Evolutionary conservation across 495 filamentous ascomycete species (phyloP), one percentile per base, ranked within the genome.

Genomic region (Schizothecium vesticola): DNA sequence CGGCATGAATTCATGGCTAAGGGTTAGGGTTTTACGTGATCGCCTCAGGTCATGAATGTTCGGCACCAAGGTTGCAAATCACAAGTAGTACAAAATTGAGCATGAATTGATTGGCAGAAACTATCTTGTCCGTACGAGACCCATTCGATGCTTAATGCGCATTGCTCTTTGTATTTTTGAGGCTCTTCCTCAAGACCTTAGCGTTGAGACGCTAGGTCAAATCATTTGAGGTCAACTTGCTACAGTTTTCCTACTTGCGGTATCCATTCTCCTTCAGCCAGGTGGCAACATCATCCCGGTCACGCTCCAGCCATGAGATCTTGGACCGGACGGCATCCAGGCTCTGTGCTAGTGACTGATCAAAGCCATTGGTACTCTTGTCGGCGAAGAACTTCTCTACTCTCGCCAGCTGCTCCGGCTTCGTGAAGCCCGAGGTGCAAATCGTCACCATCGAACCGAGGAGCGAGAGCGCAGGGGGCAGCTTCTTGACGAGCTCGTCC

Each of bases 391-490:
- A 99, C 25, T 79, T 82, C 78, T 92, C 81, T 31, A 97, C 89
- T 65, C 88, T 86, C 72, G 87, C 85, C 67, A 91, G 79, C 79
- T 96, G 92, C 72, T 89, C 88, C 72, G 87, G 81, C 58, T 84
- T 88, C 65, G 89, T 90, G 82, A 97, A 97, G 74, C 90, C 88
- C 3, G 89, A 87, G 24, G 92, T 95, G 74, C 88, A 92, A 68
- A 97, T 90, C 66, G 88, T 87, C 6, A 99, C 91, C 69, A 98
- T 86, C 11, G 86, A 87, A 31, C 94, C 91, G 67, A 98, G 85
- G 89, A 98, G 96, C 59, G 87, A 87, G 28, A 95, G 80, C 33
- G 88, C 87, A 29, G 95, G 91, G 62, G 94, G 92, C 55, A 92
- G 82, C 74, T 91, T 91, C 85, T 91, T 87, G 78, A 87, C 84